A percentile compares a stretch with the other conserved stretches of the same genome.
phyloP scores from a whole-genome alignment of 345 rosid genomes.

The Citrus hindsii region DNA sequence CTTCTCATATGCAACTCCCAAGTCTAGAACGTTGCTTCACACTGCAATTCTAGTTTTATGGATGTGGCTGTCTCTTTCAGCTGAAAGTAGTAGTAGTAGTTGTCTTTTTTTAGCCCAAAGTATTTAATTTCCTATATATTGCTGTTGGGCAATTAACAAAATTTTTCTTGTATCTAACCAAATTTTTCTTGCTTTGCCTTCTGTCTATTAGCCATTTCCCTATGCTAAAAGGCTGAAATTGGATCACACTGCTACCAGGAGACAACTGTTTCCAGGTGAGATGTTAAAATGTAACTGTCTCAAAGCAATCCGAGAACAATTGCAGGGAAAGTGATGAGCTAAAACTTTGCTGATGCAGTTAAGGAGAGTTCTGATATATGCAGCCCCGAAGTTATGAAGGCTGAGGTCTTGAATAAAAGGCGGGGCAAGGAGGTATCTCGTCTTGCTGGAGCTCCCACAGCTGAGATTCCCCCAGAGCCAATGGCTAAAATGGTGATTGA shows the following conservation, averaged over 20 bases:
- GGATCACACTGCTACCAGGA: conserved; percentile 7
- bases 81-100: neutral
- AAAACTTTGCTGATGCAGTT: conserved; percentile 26
- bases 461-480: conserved; percentile 15
- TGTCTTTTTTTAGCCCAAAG: neutral
- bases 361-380: conserved; percentile 24
- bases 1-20: neutral
- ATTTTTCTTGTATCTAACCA: neutral
- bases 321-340: neutral
- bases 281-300: neutral
- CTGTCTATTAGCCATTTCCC: conserved; percentile 10
- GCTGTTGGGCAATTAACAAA: neutral
- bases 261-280: conserved; percentile 19
- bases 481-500: conserved; percentile 10
- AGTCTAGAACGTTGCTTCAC: neutral
- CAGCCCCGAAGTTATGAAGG: conserved; percentile 21
- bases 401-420: conserved; percentile 17
- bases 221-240: conserved; percentile 18
- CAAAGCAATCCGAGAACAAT: neutral
- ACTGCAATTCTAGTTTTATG: neutral
- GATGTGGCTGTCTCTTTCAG: neutral
- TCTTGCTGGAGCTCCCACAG: neutral
- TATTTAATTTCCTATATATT: neutral
- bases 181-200: neutral
- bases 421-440: conserved; percentile 1